Evolutionary conservation across 169 alveolate genomes (phyloP), one percentile per base, ranked within the genome.

Genomic region (Eimeria sp.): DNA sequence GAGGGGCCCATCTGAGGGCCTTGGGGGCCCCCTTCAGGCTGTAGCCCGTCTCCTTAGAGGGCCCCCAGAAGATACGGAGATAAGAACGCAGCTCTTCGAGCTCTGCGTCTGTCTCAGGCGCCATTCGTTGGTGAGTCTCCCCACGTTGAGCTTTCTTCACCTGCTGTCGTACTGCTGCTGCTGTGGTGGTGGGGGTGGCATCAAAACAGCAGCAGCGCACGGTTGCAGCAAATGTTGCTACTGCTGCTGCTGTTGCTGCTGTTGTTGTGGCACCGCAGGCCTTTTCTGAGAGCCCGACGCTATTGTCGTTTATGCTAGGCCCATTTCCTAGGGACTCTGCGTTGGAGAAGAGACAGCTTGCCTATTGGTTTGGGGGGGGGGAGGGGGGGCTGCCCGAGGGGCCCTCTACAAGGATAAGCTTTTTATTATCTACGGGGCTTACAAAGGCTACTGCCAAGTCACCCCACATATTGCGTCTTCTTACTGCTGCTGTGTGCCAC

Each of bases 241-340:
- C 61, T 54, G 61, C 16, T 51, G 58, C 58, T 54, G 61, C 61
- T 54, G 16, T 54, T 65, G 75, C n/a, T 65, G 75, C n/a, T 65
- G 75, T n/a, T 65, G 75, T 54, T 75, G 86, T 54, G 11, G 54
- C 54, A 11, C 45, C 25, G 14, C 54, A 75, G 86, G 86, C 30
- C 5, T 75, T 30, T 34, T 49, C 86, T n/a, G 86, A 75, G 58
- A 75, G 86, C 86, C 86, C 86, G 86, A 34, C 86, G 54, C 86
- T 30, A n/a, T 47, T 75, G 54, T 75, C 86, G 13, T 75, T 75
- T 34, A 75, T 75, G 86, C 58, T 75, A 54, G 86, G 86, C 18
- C 22, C 86, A n/a, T 30, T 75, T 25, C 4, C 22, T 11, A 30
- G 45, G 14, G 54, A 34, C 22, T 25, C 27, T 25, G 57, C 25